These are phyloP conservation scores for Xylariomycetidae sp. DNA, from an alignment of 2,329 filamentous ascomycete species.

Conservation along the genomic window DNA sequence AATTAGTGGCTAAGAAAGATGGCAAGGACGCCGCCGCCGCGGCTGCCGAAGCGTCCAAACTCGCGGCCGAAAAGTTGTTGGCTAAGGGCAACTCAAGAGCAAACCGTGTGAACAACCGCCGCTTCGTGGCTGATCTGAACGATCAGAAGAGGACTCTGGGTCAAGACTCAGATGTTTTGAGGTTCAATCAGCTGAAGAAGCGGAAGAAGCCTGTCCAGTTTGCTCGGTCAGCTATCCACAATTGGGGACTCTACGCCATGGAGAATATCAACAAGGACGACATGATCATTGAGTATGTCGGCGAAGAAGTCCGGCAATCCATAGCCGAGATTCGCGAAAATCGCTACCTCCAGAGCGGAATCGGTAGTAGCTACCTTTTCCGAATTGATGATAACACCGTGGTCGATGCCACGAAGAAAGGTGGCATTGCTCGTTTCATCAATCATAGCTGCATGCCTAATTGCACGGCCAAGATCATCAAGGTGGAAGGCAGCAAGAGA, in stretches of 20 bases:
- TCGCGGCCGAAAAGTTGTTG: slow-evolving; percentile 73
- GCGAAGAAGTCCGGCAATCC: slow-evolving; percentile 93
- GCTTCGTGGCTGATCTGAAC: slow-evolving; percentile 90
- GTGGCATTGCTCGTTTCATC: slow-evolving; percentile 96
- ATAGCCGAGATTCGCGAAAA: slow-evolving; percentile 95
- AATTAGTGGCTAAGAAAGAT: slow-evolving; percentile 65
- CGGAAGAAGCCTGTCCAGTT: slow-evolving; percentile 99
- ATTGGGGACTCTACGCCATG: slow-evolving; percentile 97
- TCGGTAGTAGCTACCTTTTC: slow-evolving; percentile 96
- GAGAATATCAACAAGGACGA: slow-evolving; percentile 96
- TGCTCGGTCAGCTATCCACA: slow-evolving; percentile 94
- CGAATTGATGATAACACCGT: slow-evolving; percentile 97
- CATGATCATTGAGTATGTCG: slow-evolving; percentile 99
- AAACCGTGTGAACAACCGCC: slow-evolving; percentile 92
- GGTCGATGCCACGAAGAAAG: slow-evolving; percentile 97
- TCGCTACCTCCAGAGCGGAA: slow-evolving; percentile 90
- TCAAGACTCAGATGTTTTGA: slow-evolving; percentile 82
- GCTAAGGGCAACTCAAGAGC: slow-evolving; percentile 88
- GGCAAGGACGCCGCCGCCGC: slow-evolving; percentile 61
- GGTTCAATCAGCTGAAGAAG: slow-evolving; percentile 99
- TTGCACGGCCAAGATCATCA: slow-evolving; percentile 98
- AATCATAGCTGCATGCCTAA: slow-evolving; percentile 98
- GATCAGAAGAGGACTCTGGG: slow-evolving; percentile 85
- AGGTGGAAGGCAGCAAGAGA: slow-evolving; percentile 93
- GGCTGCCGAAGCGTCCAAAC: slow-evolving; percentile 65